Base-by-base conservation (phyloP, 1,139 yeast species). In the Debaryomyces coudertii region DNA sequence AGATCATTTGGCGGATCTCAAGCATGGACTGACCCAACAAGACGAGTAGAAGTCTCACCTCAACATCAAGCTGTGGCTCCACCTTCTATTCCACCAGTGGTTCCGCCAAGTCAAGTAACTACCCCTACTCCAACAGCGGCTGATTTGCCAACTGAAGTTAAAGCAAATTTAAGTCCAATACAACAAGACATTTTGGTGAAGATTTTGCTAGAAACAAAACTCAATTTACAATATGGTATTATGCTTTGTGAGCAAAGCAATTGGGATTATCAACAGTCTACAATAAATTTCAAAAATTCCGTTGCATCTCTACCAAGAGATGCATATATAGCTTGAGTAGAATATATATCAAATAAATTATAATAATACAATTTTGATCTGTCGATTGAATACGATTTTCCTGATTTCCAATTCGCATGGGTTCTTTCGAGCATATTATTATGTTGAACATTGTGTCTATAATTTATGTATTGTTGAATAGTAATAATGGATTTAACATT, bases 211-310 rank as follows among this genome's bases (percentile, higher is more conserved):
- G 90, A 87, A 53, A 93, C 98, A 0, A 82, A 84, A 46, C 71
- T 93, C 53, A 90, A 81, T 55, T 73, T 88, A 22, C 87, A 87
- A 56, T 93, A 84, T 63, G 89, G 95, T 1, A 69, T 84, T 29
- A 82, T 92, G 90, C 77, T 95, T 43, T 87, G 93, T 45, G 92
- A 90, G 60, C 97, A 90, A 63, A 90, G 96, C 57, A 77, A 81
- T 46, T 92, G 96, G 92, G 87, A 89, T 65, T 84, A 81, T 56
- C 83, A 80, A 41, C 78, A 73, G 48, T 92, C 97, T 35, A 71
- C 82, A 18, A 76, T 76, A 41, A 84, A 89, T 51, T 93, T 92
- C 67, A 81, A 83, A 56, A 83, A 79, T 54, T 85, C 90, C 28
- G 76, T 65, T 16, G 67, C 65, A 2, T 62, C 76, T 9, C 66